Base-by-base conservation (phyloP, 768 basidiomycete genomes). In the Naganishia friedmannii region DNA sequence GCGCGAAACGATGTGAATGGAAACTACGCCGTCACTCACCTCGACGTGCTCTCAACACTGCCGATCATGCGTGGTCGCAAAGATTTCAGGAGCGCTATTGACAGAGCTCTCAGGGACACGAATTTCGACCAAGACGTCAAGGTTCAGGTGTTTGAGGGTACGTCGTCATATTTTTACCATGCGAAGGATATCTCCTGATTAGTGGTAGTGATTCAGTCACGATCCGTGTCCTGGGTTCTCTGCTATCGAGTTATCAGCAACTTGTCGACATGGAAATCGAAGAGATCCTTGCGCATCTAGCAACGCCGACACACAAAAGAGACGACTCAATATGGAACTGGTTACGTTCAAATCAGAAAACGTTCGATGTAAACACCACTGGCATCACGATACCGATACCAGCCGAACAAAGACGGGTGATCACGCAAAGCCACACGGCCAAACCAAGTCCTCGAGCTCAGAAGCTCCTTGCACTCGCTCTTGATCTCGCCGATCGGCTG, bases 111-210 rank as follows among this genome's bases (percentile, higher is more conserved):
- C 63, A 81, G 87, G 66, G 88, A 86, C 85, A 90, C 96, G 46
- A 88, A 88, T 0, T 97, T 96, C 79, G 91, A 97, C 77, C 89
- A 93, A 69, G 89, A 97, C 81, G 92, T 92, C 51, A 92, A 88
- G 80, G 93, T 96, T n/a, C 95, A 99, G 84, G 90, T 98, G 4
- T 99, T 99, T 77, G 95, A 99, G 26, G 70, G 70, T 71, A 3
- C 26, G 70, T 32, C 21, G 23, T 4, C 21, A n/a, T 3, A 26
- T 31, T 45, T 26, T 29, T 10, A 26, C 39, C 31, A n/a, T 0
- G 17, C 46, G 3, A 28, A 34, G 23, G 21, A 51, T 13, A n/a
- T n/a, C n/a, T n/a, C 9, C 29, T 17, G 10, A 34, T 54, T 71
- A 53, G 68, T 32, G 31, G 15, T 13, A 28, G 12, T n/a, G 26